These are phyloP conservation scores for Larix sibirica DNA, from an alignment of 83 land plant species.

Conservation along the genomic window DNA sequence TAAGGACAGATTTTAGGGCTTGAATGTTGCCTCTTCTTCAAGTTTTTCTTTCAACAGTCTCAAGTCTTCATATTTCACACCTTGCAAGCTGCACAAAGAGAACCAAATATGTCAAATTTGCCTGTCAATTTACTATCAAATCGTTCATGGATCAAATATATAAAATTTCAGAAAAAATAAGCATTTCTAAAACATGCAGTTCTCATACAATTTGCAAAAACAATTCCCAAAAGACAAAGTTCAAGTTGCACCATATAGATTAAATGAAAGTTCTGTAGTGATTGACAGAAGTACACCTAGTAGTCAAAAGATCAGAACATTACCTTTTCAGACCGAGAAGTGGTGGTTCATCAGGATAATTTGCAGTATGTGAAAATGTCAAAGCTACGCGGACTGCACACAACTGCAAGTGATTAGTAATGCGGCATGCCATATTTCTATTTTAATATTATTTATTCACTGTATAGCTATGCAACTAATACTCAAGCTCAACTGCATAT, in stretches of 20 bases:
- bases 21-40: slow-evolving; percentile 62
- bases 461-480: not conserved
- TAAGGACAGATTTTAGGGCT: not conserved
- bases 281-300: not conserved
- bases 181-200: not conserved
- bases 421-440: not conserved
- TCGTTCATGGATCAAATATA: not conserved
- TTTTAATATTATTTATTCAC: not conserved
- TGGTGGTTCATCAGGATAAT: slow-evolving; percentile 97
- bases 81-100: slow-evolving; percentile 53
- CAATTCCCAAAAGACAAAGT: not conserved
- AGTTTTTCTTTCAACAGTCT: slow-evolving; percentile 68
- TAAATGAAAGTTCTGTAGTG: not conserved
- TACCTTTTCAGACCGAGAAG: slow-evolving; percentile 80
- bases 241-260: not conserved
- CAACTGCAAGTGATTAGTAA: not conserved
- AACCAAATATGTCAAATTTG: not conserved
- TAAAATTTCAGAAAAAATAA: not conserved
- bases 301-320: not conserved
- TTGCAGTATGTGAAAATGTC: slow-evolving; percentile 84
- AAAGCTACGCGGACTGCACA: slow-evolving; percentile 80
- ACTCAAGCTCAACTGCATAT: not conserved
- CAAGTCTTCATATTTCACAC: slow-evolving; percentile 64
- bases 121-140: not conserved
- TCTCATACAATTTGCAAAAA: not conserved